phyloP scores from a whole-genome alignment of 1,139 yeast genomes.

The Scheffersomyces segobiensis region DNA sequence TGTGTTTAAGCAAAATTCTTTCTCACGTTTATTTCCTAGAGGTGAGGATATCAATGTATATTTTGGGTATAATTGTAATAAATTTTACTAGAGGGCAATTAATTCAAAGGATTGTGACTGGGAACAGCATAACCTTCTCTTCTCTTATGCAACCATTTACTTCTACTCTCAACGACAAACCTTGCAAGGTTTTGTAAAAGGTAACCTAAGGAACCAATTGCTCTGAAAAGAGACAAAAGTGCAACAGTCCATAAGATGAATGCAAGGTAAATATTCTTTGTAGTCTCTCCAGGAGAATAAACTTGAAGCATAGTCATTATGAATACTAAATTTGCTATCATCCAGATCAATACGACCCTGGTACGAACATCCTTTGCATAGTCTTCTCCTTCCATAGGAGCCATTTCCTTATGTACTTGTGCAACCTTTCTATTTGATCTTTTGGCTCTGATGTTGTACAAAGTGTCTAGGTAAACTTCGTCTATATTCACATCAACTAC shows the following conservation, averaged over 20 bases:
- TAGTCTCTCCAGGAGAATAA: slow-evolving; percentile 61
- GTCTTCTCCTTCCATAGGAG: slow-evolving; percentile 66
- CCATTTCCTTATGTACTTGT: slow-evolving; percentile 28
- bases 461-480: slow-evolving; percentile 76
- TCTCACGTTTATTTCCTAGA: no score
- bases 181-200: slow-evolving; percentile 47
- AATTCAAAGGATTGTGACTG: slow-evolving; percentile 35
- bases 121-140: slow-evolving; percentile 41
- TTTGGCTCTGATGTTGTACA: slow-evolving; percentile 71
- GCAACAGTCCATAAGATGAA: slow-evolving; percentile 93
- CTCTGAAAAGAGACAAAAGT: slow-evolving; percentile 74
- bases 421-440: slow-evolving; percentile 63
- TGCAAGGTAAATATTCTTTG: slow-evolving; percentile 68
- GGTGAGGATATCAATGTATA: not conserved
- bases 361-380: slow-evolving; percentile 94
- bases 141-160: slow-evolving; percentile 44
- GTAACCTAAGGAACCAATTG: slow-evolving; percentile 72
- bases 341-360: slow-evolving; percentile 90
- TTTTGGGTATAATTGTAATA: not conserved
- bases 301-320: slow-evolving; percentile 87
- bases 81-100: slow-evolving; percentile 1
- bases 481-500: slow-evolving; percentile 90
- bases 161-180: slow-evolving; percentile 40
- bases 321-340: slow-evolving; percentile 74
- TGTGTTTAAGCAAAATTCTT: not conserved